Percentiles rank a stretch among this genome's conserved stretches.
Evolutionary conservation across 2,329 filamentous ascomycete genomes (phyloP).

Genomic region (Trichoderma atroviride): DNA sequence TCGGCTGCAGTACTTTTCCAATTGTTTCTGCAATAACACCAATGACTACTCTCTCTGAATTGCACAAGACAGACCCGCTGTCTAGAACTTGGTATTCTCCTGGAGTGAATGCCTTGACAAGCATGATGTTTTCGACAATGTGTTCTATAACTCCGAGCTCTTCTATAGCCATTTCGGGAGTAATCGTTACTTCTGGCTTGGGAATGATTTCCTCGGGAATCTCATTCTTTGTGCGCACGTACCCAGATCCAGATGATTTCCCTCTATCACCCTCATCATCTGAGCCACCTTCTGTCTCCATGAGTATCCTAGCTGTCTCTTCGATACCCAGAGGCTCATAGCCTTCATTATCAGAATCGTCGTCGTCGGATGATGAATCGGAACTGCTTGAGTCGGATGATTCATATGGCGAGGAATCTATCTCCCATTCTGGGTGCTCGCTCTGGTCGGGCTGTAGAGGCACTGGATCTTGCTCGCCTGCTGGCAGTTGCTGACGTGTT

Average conservation of each 20-base stretch:
- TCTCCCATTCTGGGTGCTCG: slow-evolving; percentile 78
- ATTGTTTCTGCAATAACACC: slow-evolving; percentile 84
- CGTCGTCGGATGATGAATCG: slow-evolving; percentile 62
- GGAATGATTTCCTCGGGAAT: slow-evolving; percentile 63
- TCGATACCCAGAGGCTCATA: slow-evolving; percentile 78
- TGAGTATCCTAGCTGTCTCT: slow-evolving; percentile 81
- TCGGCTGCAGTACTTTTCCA: slow-evolving; percentile 80
- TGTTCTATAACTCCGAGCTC: slow-evolving; percentile 75
- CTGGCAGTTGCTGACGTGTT: slow-evolving; percentile 8
- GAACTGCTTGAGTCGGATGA: slow-evolving; percentile 63
- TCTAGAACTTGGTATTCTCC: slow-evolving; percentile 87
- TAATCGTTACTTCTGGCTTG: slow-evolving; percentile 79
- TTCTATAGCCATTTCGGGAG: slow-evolving; percentile 73
- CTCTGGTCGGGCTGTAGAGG: slow-evolving; percentile 40
- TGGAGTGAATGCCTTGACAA: slow-evolving; percentile 77
- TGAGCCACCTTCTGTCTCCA: slow-evolving; percentile 78
- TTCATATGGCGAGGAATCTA: slow-evolving; percentile 75
- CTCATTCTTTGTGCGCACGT: slow-evolving; percentile 84
- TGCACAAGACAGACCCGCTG: slow-evolving; percentile 79
- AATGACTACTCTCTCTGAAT: slow-evolving; percentile 72
- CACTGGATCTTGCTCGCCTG: slow-evolving; percentile 24
- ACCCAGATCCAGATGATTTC: slow-evolving; percentile 44
- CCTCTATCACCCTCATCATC: slow-evolving; percentile 70
- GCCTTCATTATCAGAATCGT: slow-evolving; percentile 59
- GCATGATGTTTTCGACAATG: slow-evolving; percentile 74